Evolutionary conservation across 2,329 filamentous ascomycete genomes (phyloP), one percentile per base, ranked within the genome.

Genomic region (Rhinocladiella similis): DNA sequence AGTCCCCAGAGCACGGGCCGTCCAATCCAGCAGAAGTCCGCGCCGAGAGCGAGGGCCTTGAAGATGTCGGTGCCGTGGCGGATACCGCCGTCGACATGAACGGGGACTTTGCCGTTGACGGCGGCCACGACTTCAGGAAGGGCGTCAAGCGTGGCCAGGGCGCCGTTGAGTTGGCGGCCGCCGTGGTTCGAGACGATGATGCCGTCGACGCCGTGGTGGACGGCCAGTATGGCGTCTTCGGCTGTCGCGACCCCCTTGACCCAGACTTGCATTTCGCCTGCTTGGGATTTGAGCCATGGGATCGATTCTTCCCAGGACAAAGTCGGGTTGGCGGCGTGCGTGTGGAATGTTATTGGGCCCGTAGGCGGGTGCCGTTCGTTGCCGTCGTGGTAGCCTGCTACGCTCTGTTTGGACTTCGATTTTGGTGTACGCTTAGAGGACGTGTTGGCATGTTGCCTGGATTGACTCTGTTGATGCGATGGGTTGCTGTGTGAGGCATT

Each of bases 261-360:
- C 63, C 63, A 65, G 10, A 63, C 63, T 50, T 63, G 39, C 63
- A 65, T 65, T 7, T 9, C 7, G 6, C 50, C 47, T 18, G 36
- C 43, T 2, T 47, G 52, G 16, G 56, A 25, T 18, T 61, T 61
- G 7, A 63, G 53, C 59, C 63, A 65, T 2, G 63, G 61, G 41
- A 65, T 62, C 7, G 56, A 49, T 13, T 61, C 54, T 43, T 65
- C 63, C 63, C 63, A 65, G 33, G 33, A 54, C 13, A 97, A 83
- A 0, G 82, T 80, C 0, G 93, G 92, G 70, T 91, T 97, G 7
- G 91, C 92, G 69, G 97, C 93, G 73, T 97, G 97, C 12, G 93
- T 97, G 14, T 94, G 92, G 70, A 95, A 99, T 1, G 93, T 97
- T 64, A 97, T 86, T 70, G 87, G 86, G 29, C 84, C 84, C 69